Base-by-base conservation (phyloP, 225 moss, liverwort and hornwort species). In the Physcomitrium patens region DNA sequence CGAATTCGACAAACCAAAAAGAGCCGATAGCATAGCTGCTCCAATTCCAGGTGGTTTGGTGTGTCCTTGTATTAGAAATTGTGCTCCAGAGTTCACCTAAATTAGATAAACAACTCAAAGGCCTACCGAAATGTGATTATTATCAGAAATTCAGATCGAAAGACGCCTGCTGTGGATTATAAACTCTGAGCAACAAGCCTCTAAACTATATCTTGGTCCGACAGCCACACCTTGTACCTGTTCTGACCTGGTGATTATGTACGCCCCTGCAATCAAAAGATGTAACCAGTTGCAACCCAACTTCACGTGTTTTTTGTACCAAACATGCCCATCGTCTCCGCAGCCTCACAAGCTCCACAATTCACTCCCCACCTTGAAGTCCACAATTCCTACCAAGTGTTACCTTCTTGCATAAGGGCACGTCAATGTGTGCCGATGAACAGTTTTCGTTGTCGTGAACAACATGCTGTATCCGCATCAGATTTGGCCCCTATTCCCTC, bases 101-200 rank as follows among this genome's bases (percentile, higher is more conserved):
- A 71, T 44, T 55, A 51, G 67, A 37, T 1, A 57, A 71, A 79
- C 67, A 76, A 79, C 68, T 76, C 76, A 73, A 65, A 26, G 69
- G 74, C n/a, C 69, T 74, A 77, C 50, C 44, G 74, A 72, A 62
- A 53, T 53, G 37, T 55, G 52, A 67, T 76, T 76, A 67, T 71
- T 79, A 67, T 61, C 7, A 4, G 31, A 37, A 72, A 68, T 22
- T 55, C 64, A 17, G 17, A 16, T 12, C 0, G 24, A 67, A 69
- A 64, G 49, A 49, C 22, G 57, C 74, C 73, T 58, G 52, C 63
- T 11, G 50, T 23, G 5, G 31, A 37, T 45, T 71, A 45, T 71
- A 57, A 60, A 69, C 44, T 27, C 26, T 15, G 44, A 63, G 51
- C 31, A 74, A 68, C 50, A 72, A 63, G 67, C 7, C 20, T 70